A percentile compares a stretch with the other conserved stretches of the same genome.
Conservation (phyloP, 2,329 filamentous ascomycete genomes). For the Fusarium sp. region DNA sequence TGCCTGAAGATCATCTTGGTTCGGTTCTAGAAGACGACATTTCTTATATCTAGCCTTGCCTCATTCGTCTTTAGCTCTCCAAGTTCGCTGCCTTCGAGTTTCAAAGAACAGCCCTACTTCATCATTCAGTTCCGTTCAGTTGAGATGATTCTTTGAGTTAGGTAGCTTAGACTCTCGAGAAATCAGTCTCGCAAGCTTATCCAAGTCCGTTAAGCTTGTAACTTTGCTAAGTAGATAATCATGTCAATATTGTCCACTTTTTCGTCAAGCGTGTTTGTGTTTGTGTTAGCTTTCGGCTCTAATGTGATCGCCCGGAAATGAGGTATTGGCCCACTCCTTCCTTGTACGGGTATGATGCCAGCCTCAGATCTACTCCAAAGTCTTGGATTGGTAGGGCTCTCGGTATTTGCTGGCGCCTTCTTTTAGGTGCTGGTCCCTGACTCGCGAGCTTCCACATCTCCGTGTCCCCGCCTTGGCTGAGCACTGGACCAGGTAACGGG, state of each 20-base stretch:
- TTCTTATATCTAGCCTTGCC: background rate
- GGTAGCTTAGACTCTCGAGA: background rate
- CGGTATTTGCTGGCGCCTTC: slow-evolving; percentile 1
- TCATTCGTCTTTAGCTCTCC: background rate
- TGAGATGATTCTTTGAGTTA: background rate
- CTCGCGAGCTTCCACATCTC: slow-evolving; percentile 14
- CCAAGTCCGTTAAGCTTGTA: slow-evolving; percentile 1
- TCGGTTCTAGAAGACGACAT: slow-evolving; percentile 20
- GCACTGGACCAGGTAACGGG: background rate
- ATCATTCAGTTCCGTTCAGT: background rate
- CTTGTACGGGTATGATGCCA: background rate
- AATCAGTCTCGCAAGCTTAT: slow-evolving; percentile 16
- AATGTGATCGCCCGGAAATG: slow-evolving; percentile 10
- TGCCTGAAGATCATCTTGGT: slow-evolving; percentile 21
- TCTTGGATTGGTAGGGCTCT: slow-evolving; percentile 11
- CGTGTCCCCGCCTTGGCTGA: slow-evolving; percentile 12
- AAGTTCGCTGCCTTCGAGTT: background rate
- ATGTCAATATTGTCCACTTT: background rate
- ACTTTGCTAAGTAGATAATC: background rate
- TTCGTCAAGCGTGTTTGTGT: slow-evolving; percentile 1
- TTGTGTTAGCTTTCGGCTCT: slow-evolving; percentile 6
- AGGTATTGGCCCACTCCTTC: slow-evolving; percentile 9
- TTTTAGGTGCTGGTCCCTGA: slow-evolving; percentile 8
- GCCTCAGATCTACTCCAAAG: slow-evolving; percentile 12
- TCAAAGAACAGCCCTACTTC: background rate